A percentile compares a stretch with the other conserved stretches of the same genome.
These are phyloP conservation scores for Penicillium lividum DNA, from an alignment of 495 filamentous ascomycete genomes.

Conservation along the genomic window DNA sequence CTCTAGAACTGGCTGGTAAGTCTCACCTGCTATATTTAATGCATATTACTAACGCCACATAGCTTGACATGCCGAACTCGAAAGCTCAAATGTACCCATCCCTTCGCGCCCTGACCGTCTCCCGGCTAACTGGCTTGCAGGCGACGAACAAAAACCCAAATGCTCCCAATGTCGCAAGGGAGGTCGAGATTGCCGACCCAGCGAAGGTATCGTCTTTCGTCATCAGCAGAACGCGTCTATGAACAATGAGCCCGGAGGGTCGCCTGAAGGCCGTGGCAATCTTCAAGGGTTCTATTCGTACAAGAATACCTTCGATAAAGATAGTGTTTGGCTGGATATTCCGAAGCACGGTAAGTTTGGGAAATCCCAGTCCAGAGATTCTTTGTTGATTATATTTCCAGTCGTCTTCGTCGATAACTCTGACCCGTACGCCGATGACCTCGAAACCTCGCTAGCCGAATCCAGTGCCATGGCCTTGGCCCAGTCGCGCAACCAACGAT, in stretches of 20 bases:
- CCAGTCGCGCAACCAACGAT: conserved; percentile 32
- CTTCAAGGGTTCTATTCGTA: conserved; percentile 70
- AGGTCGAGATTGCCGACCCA: conserved; percentile 59
- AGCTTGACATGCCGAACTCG: conserved; percentile 64
- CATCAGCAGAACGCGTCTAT: conserved; percentile 75
- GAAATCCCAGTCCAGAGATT: neutral
- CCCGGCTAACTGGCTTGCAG: conserved; percentile 24
- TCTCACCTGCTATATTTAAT: neutral
- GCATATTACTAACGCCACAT: conserved; percentile 8
- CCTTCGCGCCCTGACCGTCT: neutral
- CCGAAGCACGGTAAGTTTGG: conserved; percentile 51
- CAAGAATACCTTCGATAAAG: conserved; percentile 64
- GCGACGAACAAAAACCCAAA: conserved; percentile 58
- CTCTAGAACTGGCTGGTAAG: conserved; percentile 55
- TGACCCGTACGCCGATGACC: conserved; percentile 61
- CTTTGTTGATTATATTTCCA: conserved; percentile 20
- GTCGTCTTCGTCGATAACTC: conserved; percentile 66
- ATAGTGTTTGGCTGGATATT: conserved; percentile 64
- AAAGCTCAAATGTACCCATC: conserved; percentile 59
- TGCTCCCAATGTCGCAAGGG: conserved; percentile 63
- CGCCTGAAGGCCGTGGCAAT: conserved; percentile 43
- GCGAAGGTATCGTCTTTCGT: conserved; percentile 65
- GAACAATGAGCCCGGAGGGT: conserved; percentile 49
- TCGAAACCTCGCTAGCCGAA: conserved; percentile 39
- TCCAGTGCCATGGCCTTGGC: conserved; percentile 35